phyloP scores from a whole-genome alignment of 2,329 filamentous ascomycete genomes.

The Botrytis byssoidea region DNA sequence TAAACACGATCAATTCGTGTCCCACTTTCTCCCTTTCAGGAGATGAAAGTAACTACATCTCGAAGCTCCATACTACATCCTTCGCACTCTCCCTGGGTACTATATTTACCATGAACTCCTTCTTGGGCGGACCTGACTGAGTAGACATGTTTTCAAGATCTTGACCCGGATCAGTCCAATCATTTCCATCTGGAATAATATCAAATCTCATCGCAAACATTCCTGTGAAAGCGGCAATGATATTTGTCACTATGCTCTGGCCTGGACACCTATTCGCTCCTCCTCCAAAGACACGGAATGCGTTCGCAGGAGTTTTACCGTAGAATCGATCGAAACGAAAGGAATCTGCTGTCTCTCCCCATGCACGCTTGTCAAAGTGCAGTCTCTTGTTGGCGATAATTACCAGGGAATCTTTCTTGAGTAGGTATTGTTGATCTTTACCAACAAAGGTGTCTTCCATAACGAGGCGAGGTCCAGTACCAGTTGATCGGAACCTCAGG shows the following conservation, averaged over 20 bases:
- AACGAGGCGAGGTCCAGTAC: slow-evolving; percentile 4
- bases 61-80: slow-evolving; percentile 11
- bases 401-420: slow-evolving; percentile 15
- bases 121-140: not conserved
- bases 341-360: slow-evolving; percentile 2
- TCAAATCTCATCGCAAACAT: slow-evolving; percentile 18
- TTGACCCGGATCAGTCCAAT: slow-evolving; percentile 6
- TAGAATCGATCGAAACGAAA: slow-evolving; percentile 8
- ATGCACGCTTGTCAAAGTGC: slow-evolving; percentile 15
- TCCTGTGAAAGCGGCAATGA: not conserved
- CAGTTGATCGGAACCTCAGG: slow-evolving; percentile 6
- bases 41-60: not conserved
- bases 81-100: not conserved
- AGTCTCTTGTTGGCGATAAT: slow-evolving; percentile 5
- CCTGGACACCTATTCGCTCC: slow-evolving; percentile 17
- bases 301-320: not conserved
- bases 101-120: slow-evolving; percentile 10
- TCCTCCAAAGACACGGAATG: slow-evolving; percentile 17
- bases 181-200: not conserved
- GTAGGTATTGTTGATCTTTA: slow-evolving; percentile 16
- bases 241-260: not conserved
- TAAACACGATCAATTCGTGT: too few species aligned
- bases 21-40: not conserved
- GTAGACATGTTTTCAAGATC: slow-evolving; percentile 9
- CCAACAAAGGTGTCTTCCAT: slow-evolving; percentile 14